Conservation (phyloP, 495 filamentous ascomycete species). For the Penicillium arizonense region DNA sequence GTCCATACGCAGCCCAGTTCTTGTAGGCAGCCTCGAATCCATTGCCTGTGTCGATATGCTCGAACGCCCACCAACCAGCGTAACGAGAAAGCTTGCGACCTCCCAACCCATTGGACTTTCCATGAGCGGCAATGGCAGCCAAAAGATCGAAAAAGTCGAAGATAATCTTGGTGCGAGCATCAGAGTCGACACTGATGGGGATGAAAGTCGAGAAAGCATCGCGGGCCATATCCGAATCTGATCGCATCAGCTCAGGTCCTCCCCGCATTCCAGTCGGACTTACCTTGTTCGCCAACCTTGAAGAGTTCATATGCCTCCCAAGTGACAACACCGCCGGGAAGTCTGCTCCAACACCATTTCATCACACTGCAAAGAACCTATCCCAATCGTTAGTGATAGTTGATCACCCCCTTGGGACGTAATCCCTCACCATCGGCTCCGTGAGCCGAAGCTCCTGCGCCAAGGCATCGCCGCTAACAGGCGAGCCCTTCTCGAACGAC, state of each 20-base stretch:
- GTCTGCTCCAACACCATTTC: constrained; percentile 98
- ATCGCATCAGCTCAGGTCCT: constrained; percentile 7
- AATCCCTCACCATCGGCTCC: constrained; percentile 76
- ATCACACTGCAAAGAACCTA: constrained; percentile 91
- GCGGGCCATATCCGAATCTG: constrained; percentile 88
- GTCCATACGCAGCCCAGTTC: constrained; percentile 65
- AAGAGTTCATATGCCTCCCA: constrained; percentile 98
- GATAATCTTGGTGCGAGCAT: constrained; percentile 82
- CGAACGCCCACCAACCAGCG: constrained; percentile 99
- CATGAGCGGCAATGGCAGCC: constrained; percentile 76
- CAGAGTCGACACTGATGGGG: constrained; percentile 87
- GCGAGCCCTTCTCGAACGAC: constrained; percentile 40
- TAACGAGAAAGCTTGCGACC: constrained; percentile 92
- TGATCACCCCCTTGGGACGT: neutral
- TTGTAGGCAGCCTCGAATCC: constrained; percentile 97
- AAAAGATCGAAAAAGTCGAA: constrained; percentile 96
- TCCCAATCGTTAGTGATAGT: constrained; percentile 3
- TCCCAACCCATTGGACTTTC: constrained; percentile 89
- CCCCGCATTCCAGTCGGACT: constrained; percentile 6
- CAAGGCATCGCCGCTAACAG: constrained; percentile 65
- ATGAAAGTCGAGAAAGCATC: constrained; percentile 97
- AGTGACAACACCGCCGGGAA: constrained; percentile 87
- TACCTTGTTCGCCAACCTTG: constrained; percentile 91
- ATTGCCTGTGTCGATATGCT: constrained; percentile 74
- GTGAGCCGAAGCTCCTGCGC: constrained; percentile 86